phyloP scores from a whole-genome alignment of 805 yeast species.

The Metschnikowia sp. region DNA sequence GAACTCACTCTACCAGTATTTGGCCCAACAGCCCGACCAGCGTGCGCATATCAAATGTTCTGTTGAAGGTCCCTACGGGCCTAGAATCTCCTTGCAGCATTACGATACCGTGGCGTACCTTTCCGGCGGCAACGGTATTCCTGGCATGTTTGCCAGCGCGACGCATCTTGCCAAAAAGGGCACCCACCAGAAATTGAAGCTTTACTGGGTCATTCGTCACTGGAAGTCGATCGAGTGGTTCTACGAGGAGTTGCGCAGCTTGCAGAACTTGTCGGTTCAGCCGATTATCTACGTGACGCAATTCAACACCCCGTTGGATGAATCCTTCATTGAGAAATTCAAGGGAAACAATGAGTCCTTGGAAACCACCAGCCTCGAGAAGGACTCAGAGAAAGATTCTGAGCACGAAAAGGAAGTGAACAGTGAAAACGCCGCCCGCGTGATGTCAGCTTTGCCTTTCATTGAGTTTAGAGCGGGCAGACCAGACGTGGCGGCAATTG shows the following conservation, averaged over 20 bases:
- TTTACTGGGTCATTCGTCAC: conserved; percentile 41
- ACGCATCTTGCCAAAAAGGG: conserved; percentile 20
- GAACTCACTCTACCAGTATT: conserved; percentile 31
- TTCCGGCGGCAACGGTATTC: conserved; percentile 67
- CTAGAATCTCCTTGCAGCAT: conserved; percentile 42
- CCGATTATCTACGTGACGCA: conserved; percentile 35
- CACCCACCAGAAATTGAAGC: conserved; percentile 19
- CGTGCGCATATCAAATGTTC: conserved; percentile 39
- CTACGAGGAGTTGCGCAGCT: conserved; percentile 33
- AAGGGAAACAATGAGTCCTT: background rate
- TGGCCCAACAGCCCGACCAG: conserved; percentile 28
- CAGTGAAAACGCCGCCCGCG: conserved; percentile 10
- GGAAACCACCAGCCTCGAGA: conserved; percentile 1
- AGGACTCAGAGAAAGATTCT: conserved; percentile 3
- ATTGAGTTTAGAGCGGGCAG: conserved; percentile 46
- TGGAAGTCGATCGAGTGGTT: conserved; percentile 40
- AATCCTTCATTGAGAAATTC: conserved; percentile 13
- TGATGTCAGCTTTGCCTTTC: conserved; percentile 27
- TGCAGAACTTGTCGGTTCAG: conserved; percentile 28
- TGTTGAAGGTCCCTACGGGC: conserved; percentile 64
- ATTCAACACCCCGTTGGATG: conserved; percentile 17
- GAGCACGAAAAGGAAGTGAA: conserved; percentile 7
- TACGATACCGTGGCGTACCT: conserved; percentile 48
- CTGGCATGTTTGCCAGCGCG: conserved; percentile 51
- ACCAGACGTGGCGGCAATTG: conserved; percentile 34